Percentiles rank a stretch among this genome's conserved stretches.
Conservation (phyloP, 768 basidiomycete genomes). For the Flagelloscypha sp. region DNA sequence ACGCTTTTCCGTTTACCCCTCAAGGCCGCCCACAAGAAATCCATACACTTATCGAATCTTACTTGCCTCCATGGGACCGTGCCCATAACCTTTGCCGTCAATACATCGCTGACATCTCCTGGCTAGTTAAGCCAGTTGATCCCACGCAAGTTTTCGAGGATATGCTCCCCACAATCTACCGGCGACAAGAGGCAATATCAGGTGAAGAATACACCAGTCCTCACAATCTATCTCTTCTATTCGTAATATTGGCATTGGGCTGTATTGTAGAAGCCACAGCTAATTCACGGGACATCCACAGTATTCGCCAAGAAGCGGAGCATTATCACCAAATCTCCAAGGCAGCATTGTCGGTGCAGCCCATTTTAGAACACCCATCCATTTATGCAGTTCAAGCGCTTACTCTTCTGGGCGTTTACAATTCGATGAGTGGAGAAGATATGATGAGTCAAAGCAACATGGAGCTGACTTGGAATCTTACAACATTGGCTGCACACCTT, state of each 20-base stretch:
- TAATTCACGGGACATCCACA: too few relatives aligned
- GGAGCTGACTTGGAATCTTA: constrained; percentile 64
- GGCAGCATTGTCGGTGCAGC: constrained; percentile 57
- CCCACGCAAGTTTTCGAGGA: constrained; percentile 36
- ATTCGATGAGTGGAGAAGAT: constrained; percentile 61
- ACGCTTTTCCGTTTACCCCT: constrained; percentile 58
- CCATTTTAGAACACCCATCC: constrained; percentile 64
- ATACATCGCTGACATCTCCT: constrained; percentile 40
- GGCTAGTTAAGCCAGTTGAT: constrained; percentile 44
- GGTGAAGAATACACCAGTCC: constrained; percentile 33
- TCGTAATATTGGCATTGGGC: constrained; percentile 44
- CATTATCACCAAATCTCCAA: constrained; percentile 60
- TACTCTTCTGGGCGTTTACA: constrained; percentile 62
- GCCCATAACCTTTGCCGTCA: constrained; percentile 36
- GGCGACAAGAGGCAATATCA: constrained; percentile 7
- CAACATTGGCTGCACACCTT: constrained; percentile 57
- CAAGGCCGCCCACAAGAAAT: constrained; percentile 39
- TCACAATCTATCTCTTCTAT: constrained; percentile 43
- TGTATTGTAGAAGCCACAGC: constrained; percentile 38
- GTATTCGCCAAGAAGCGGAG: constrained; percentile 35
- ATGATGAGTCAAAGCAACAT: constrained; percentile 54
- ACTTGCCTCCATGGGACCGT: constrained; percentile 46
- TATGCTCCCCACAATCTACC: constrained; percentile 34
- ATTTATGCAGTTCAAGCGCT: constrained; percentile 63
- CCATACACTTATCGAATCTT: constrained; percentile 40